A percentile compares a stretch with the other conserved stretches of the same genome.
Evolutionary conservation across 2,329 filamentous ascomycete species (phyloP).

Genomic region (Polychaeton citri): DNA sequence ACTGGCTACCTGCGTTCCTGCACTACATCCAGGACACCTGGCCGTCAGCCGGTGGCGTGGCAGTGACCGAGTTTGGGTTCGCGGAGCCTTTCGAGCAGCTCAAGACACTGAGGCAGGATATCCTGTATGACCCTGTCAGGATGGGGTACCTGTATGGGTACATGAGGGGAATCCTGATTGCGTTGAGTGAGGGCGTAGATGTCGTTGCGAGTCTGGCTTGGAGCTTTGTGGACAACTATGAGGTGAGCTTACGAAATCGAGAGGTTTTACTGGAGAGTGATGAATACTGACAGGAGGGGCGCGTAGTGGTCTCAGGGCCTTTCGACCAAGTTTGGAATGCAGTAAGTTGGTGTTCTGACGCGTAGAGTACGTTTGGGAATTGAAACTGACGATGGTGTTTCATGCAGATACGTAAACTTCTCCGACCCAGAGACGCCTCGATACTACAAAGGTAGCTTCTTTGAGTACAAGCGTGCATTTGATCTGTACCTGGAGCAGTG

Average conservation of each 20-base stretch:
- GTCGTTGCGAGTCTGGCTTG: conserved; percentile 24
- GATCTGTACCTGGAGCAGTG: conserved; percentile 7
- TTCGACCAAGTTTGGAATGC: conserved; percentile 23
- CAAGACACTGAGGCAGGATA: conserved; percentile 17
- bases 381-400: too few species aligned
- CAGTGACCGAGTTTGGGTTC: conserved; percentile 26
- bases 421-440: conserved; percentile 22
- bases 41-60: conserved; percentile 13
- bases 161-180: conserved; percentile 21
- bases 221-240: conserved; percentile 25
- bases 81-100: conserved; percentile 21
- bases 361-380: too few species aligned
- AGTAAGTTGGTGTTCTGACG: too few species aligned
- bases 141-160: conserved; percentile 21
- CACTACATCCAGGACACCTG: conserved; percentile 21
- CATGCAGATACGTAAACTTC: conserved; percentile 21
- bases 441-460: conserved; percentile 25
- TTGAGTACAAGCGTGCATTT: conserved; percentile 24
- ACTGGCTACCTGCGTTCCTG: conserved; percentile 21
- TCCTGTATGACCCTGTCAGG: conserved; percentile 19
- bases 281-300: too few species aligned
- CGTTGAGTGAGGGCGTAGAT: conserved; percentile 22
- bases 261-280: too few species aligned
- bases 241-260: conserved; percentile 10
- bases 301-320: conserved; percentile 19